Evolutionary conservation across 306 rosid genomes (phyloP).

Genomic region (Urtica urens): DNA sequence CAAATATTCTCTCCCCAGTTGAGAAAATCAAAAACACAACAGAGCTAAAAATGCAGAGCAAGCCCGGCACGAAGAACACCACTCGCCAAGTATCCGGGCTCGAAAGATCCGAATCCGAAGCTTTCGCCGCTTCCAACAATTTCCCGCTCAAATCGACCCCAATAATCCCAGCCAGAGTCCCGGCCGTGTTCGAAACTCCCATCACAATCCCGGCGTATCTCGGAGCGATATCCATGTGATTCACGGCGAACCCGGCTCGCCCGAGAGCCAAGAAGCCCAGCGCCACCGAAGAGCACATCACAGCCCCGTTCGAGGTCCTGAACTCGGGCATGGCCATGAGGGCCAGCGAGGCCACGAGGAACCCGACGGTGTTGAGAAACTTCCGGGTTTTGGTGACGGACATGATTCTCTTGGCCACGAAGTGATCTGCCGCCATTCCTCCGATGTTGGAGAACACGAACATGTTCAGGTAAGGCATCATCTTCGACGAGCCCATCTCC

Average conservation of each 20-base stretch:
- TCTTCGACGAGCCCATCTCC: slow-evolving; percentile 98
- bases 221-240: slow-evolving; percentile 96
- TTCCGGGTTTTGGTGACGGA: slow-evolving; percentile 76
- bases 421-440: slow-evolving; percentile 72
- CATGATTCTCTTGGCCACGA: slow-evolving; percentile 58
- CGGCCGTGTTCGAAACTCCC: slow-evolving; percentile 97
- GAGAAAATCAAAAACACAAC: slow-evolving; percentile 61
- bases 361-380: slow-evolving; percentile 72
- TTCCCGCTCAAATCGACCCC: slow-evolving; percentile 85
- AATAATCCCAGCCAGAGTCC: slow-evolving; percentile 84
- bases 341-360: slow-evolving; percentile 74
- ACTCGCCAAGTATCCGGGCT: slow-evolving; percentile 79
- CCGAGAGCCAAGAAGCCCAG: slow-evolving; percentile 97
- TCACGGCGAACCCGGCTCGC: slow-evolving; percentile 95
- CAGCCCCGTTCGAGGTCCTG: slow-evolving; percentile 82
- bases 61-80: slow-evolving; percentile 76
- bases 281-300: slow-evolving; percentile 86
- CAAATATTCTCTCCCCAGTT: slow-evolving; percentile 91
- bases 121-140: slow-evolving; percentile 81
- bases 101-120: slow-evolving; percentile 58
- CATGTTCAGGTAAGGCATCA: slow-evolving; percentile 96
- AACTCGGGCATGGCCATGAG: slow-evolving; percentile 63
- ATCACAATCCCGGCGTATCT: slow-evolving; percentile 92
- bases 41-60: slow-evolving; percentile 75
- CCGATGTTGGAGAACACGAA: slow-evolving; percentile 90